phyloP scores from a whole-genome alignment of 2,329 filamentous ascomycete species.

The Blumeria graminis region DNA sequence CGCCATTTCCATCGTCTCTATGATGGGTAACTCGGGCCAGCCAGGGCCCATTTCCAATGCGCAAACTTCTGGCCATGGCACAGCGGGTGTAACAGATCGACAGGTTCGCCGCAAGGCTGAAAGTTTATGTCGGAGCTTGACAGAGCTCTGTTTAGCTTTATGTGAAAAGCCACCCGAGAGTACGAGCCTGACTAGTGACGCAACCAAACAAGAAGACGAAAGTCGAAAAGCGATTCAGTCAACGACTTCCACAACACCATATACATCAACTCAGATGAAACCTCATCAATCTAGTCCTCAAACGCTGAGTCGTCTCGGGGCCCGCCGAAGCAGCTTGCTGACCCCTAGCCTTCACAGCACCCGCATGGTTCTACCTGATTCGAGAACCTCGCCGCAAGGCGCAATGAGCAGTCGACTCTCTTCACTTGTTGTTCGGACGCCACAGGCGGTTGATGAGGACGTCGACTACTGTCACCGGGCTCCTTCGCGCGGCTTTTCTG shows the following conservation, averaged over 20 bases:
- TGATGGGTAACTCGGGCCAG: slow-evolving; percentile 51
- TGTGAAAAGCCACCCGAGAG: slow-evolving; percentile 28
- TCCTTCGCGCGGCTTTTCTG: slow-evolving; percentile 33
- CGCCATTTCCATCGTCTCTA: slow-evolving; percentile 51
- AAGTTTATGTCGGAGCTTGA: slow-evolving; percentile 75
- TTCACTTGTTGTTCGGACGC: slow-evolving; percentile 24
- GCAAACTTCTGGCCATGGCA: slow-evolving; percentile 19
- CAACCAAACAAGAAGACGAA: slow-evolving; percentile 5
- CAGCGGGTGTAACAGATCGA: slow-evolving; percentile 38
- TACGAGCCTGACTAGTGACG: slow-evolving; percentile 1
- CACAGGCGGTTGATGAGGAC: slow-evolving; percentile 16
- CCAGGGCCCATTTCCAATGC: slow-evolving; percentile 42
- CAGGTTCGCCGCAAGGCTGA: slow-evolving; percentile 79
- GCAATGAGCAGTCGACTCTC: slow-evolving; percentile 19
- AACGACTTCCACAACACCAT: slow-evolving; percentile 6
- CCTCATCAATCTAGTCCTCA: slow-evolving; percentile 13
- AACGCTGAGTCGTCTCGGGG: slow-evolving; percentile 14
- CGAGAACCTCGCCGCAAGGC: slow-evolving; percentile 26
- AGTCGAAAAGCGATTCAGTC: slow-evolving; percentile 7
- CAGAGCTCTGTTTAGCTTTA: slow-evolving; percentile 72
- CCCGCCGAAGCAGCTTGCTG: slow-evolving; percentile 15
- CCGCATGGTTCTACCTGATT: slow-evolving; percentile 14
- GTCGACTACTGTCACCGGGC: slow-evolving; percentile 27
- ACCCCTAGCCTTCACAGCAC: slow-evolving; percentile 13
- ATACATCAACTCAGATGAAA: slow-evolving; percentile 7